Base-by-base conservation (phyloP, 345 rosid species). In the Gynandropsis gynandra region DNA sequence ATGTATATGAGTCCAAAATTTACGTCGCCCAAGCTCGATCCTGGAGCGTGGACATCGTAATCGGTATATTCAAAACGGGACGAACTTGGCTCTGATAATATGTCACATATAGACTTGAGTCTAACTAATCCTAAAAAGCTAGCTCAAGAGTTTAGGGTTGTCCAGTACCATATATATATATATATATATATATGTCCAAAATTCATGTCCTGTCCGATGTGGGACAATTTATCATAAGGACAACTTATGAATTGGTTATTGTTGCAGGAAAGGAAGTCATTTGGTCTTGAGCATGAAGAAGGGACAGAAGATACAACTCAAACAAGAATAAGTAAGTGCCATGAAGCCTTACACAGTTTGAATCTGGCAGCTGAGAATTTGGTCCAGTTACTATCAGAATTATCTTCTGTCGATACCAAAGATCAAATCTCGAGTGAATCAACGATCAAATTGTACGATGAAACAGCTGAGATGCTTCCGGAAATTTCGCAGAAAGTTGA, bases 391-490 rank as follows among this genome's bases (percentile, higher is more conserved):
- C 68, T 80, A 56, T 47, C 76, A 11, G 65, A 80, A 52, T 41
- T 80, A 53, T 66, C 45, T 34, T 34, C 62, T 12, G 47, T 14
- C 53, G 50, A 29, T 56, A 65, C 81, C 0, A 35, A 54, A 34
- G 78, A 72, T 55, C 80, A 66, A 62, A 9, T 40, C 58, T 61
- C 71, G 38, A 60, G 24, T 29, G 72, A 67, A 47, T 43, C 59
- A 10, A 64, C 59, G 69, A 65, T 68, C 39, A 52, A 68, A 38
- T 65, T 84, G 32, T 55, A 57, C 16, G 50, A 63, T 9, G 76
- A 76, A 52, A 80, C 80, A 57, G 73, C 74, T 12, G 40, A 63
- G 21, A 18, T 74, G 56, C 71, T 87, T 34, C 80, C 87, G 57
- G 47, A 75, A 21, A 57, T 84, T 49, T 54, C 72, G 8, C 74